Percentiles rank a stretch among this genome's conserved stretches.
phyloP scores from a whole-genome alignment of 75 land plant genomes.

The Adiantum capillusveneris region DNA sequence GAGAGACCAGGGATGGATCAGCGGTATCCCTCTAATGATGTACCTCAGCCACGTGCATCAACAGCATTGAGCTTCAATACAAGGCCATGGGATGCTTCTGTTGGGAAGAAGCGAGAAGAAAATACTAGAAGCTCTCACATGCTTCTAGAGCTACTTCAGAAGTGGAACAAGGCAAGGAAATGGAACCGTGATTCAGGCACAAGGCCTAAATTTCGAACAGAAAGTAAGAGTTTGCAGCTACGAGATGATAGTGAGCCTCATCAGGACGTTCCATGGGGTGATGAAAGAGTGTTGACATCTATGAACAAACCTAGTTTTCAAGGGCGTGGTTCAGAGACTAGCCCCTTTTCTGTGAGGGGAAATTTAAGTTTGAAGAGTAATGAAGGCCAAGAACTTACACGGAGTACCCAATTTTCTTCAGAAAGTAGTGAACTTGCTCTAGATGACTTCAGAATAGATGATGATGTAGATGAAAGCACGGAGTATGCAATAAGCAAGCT shows the following conservation, averaged over 20 bases:
- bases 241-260: neutral
- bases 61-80: neutral
- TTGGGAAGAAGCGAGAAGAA: neutral
- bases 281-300: neutral
- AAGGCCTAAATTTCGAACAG: neutral
- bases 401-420: neutral
- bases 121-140: neutral
- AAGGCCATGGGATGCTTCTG: neutral
- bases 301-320: neutral
- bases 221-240: neutral
- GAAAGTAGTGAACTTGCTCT: neutral
- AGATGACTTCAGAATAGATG: neutral
- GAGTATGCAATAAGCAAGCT: slow-evolving; percentile 2
- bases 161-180: neutral
- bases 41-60: neutral
- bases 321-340: neutral
- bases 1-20: neutral
- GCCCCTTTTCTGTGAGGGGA: too few species aligned
- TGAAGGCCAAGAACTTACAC: too few species aligned
- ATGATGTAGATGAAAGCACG: neutral
- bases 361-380: too few species aligned
- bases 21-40: neutral
- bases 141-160: neutral
- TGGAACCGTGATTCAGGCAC: neutral
- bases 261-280: neutral